Evolutionary conservation across 2,329 filamentous ascomycete genomes (phyloP).

Genomic region (Lachnellula cervina): DNA sequence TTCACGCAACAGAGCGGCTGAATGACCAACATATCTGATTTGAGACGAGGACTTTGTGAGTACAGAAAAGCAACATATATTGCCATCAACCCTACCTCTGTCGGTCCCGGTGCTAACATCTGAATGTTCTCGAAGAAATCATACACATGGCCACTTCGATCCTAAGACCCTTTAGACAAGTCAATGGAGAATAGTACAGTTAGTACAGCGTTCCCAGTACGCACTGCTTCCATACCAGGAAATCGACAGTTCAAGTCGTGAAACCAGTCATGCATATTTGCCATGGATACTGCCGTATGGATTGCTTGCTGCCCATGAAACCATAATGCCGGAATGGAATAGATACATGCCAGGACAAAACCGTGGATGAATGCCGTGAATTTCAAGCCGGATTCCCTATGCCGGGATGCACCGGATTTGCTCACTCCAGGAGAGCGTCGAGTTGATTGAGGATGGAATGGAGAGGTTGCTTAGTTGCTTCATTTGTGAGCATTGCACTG

Average conservation of each 20-base stretch:
- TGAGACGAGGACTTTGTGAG: slow-evolving; percentile 18
- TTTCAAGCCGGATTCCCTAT: background rate
- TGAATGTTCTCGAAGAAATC: background rate
- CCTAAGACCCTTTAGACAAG: background rate
- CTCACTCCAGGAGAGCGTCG: background rate
- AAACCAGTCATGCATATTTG: slow-evolving; percentile 26
- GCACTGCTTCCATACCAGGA: slow-evolving; percentile 8
- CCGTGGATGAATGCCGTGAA: slow-evolving; percentile 1
- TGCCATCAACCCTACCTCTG: background rate
- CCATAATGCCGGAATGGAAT: slow-evolving; percentile 5
- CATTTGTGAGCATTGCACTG: background rate
- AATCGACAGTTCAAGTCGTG: slow-evolving; percentile 26
- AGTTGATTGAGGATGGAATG: background rate
- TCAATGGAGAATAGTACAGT: slow-evolving; percentile 5
- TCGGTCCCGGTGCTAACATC: background rate
- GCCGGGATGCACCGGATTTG: background rate
- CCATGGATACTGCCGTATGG: slow-evolving; percentile 18
- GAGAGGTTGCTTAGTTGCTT: background rate
- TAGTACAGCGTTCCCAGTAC: slow-evolving; percentile 23
- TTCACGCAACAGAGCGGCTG: slow-evolving; percentile 23
- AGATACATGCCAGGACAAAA: background rate
- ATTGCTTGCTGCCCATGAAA: background rate
- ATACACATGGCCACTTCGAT: slow-evolving; percentile 1
- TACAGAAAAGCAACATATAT: background rate
- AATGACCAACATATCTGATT: slow-evolving; percentile 10